Conservation (phyloP, 371 early-diverging fungal genomes). For the Lichtheimia ramosa region DNA sequence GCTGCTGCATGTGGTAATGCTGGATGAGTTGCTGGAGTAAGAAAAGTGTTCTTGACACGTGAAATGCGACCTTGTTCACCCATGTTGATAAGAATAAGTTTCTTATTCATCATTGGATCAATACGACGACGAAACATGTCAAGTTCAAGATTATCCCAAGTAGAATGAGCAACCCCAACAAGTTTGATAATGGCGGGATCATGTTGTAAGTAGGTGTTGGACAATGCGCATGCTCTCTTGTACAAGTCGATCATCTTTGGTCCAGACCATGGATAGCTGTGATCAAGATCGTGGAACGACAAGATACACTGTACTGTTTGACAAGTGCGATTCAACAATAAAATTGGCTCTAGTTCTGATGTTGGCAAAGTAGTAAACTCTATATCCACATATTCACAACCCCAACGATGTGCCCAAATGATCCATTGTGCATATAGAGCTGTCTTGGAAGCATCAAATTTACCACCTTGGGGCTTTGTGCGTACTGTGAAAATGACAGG, state of each 20-base stretch:
- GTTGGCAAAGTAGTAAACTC: slow-evolving; percentile 63
- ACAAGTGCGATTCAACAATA: slow-evolving; percentile 32
- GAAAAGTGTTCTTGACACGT: slow-evolving; percentile 74
- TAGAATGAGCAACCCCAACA: slow-evolving; percentile 69
- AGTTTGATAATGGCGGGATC: slow-evolving; percentile 78
- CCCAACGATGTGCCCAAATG: slow-evolving; percentile 69
- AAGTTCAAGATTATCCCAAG: slow-evolving; percentile 77
- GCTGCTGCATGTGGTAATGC: slow-evolving; percentile 76
- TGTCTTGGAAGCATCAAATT: slow-evolving; percentile 37
- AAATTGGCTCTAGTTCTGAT: slow-evolving; percentile 34
- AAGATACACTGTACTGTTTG: slow-evolving; percentile 67
- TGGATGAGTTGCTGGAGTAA: slow-evolving; percentile 92
- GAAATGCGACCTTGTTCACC: slow-evolving; percentile 82
- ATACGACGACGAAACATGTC: slow-evolving; percentile 48
- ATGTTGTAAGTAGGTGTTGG: slow-evolving; percentile 12
- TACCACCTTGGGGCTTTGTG: slow-evolving; percentile 81
- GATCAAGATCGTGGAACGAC: slow-evolving; percentile 82
- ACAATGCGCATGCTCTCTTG: slow-evolving; percentile 23
- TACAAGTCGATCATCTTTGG: slow-evolving; percentile 48
- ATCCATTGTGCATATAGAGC: slow-evolving; percentile 68
- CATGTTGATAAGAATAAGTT: slow-evolving; percentile 91
- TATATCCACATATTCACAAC: slow-evolving; percentile 89
- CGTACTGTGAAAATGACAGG: slow-evolving; percentile 93
- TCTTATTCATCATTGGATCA: slow-evolving; percentile 32
- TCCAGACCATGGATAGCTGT: slow-evolving; percentile 55